Conservation (phyloP, 2,329 filamentous ascomycete genomes). For the Aspergillus thermomutatus region DNA sequence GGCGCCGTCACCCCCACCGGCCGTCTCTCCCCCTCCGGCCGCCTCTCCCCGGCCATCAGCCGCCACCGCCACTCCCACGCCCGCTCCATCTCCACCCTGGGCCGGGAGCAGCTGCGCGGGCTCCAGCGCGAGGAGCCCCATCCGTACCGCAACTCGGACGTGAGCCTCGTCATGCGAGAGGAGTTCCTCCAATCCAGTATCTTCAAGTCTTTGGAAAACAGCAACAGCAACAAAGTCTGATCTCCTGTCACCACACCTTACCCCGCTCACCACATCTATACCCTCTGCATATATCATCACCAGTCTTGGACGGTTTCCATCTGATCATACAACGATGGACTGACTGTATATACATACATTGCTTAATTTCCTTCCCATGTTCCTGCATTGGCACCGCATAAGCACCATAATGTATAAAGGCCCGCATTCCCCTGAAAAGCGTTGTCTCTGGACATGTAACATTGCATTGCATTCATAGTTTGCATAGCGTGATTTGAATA, state of each 20-base stretch:
- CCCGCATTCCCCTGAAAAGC: too few species aligned
- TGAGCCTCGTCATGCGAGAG: slow-evolving; percentile 33
- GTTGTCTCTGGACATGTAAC: too few species aligned
- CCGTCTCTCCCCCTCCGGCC: slow-evolving; percentile 12
- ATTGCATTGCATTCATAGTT: too few species aligned
- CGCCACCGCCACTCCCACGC: slow-evolving; percentile 12
- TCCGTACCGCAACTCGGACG: slow-evolving; percentile 38
- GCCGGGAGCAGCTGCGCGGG: slow-evolving; percentile 30
- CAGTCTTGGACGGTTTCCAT: neutral
- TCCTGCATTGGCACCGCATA: too few species aligned
- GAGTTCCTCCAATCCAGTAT: slow-evolving; percentile 30
- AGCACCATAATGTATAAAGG: too few species aligned
- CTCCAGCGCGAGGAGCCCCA: slow-evolving; percentile 32
- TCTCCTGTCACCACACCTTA: neutral
- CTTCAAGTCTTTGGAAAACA: slow-evolving; percentile 11
- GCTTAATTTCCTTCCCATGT: too few species aligned
- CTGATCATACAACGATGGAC: too few species aligned
- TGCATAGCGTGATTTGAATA: too few species aligned
- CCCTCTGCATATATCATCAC: neutral
- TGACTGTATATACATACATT: too few species aligned
- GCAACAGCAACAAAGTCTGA: neutral
- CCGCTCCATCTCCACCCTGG: slow-evolving; percentile 25
- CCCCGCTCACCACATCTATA: too few species aligned
- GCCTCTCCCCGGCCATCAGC: slow-evolving; percentile 4
- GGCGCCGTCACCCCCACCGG: slow-evolving; percentile 12